Base-by-base conservation (phyloP, 495 filamentous ascomycete genomes). In the Sphaerosporella brunnea region DNA sequence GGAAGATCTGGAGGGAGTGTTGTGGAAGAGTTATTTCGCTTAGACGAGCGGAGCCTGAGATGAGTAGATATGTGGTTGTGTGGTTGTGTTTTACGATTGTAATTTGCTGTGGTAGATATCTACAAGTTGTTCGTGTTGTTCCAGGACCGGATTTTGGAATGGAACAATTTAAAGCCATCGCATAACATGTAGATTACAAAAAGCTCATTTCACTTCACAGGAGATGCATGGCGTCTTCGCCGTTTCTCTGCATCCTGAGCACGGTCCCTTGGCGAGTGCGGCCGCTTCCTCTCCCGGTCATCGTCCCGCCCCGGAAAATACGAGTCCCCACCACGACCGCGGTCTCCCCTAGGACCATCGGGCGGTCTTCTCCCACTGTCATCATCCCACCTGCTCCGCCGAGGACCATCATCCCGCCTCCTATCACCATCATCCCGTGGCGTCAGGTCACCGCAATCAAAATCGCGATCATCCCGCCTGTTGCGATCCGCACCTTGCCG, bases 21-120 rank as follows among this genome's bases (percentile, higher is more conserved):
- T 99, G 48, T 99, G 92, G 92, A 96, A 96, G 77, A 93, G 86
- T 60, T 99, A 99, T 62, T 99, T 96, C 69, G 90, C 90, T 47
- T 96, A 46, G 30, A 34, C 16, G 43, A 43, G 15, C 21, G 2
- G n/a, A n/a, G n/a, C n/a, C n/a, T n/a, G n/a, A n/a, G n/a, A n/a
- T n/a, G n/a, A n/a, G n/a, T n/a, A n/a, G n/a, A n/a, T n/a, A n/a
- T n/a, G n/a, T n/a, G n/a, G n/a, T n/a, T n/a, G n/a, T n/a, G n/a
- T n/a, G n/a, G n/a, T n/a, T n/a, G n/a, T n/a, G n/a, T n/a, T n/a
- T n/a, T n/a, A n/a, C n/a, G n/a, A n/a, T n/a, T n/a, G n/a, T n/a
- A n/a, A n/a, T n/a, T n/a, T n/a, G n/a, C n/a, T n/a, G n/a, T n/a
- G n/a, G n/a, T n/a, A n/a, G n/a, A n/a, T n/a, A n/a, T n/a, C n/a